Base-by-base conservation (phyloP, 768 basidiomycete species). In the Kwoniella newhampshirensis region DNA sequence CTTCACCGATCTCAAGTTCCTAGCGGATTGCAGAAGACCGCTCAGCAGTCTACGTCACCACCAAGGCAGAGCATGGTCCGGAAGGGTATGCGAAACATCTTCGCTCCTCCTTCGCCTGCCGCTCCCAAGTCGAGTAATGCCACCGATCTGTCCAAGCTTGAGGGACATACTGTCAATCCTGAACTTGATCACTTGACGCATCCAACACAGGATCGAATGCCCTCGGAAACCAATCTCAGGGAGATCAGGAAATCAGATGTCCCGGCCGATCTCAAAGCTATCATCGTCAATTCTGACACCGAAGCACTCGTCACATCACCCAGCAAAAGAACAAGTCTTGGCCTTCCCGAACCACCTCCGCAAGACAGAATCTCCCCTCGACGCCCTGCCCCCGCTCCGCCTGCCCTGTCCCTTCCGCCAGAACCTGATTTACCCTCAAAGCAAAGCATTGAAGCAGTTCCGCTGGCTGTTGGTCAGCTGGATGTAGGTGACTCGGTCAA, bases 1-100 rank as follows among this genome's bases (percentile, higher is more conserved):
- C 66, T 74, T 1, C 64, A 70, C 20, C 62, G 66, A 20, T 58
- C 64, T 8, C 68, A 70, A 27, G 51, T 57, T 46, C 35, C 54
- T 25, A 30, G 36, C 40, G 28, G 47, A 35, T 36, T 58, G 41
- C 30, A 52, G 46, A 36, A 21, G n/a, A 43, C 4, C 13, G 45
- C 49, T 39, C 48, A 23, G 32, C 41, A 26, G 32, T 8, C 39
- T 18, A 25, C 25, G 23, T 53, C 30, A 21, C 57, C 57, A 17
- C 26, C 57, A 15, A 20, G 48, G 27, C 58, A 47, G 28, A 71
- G 70, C 51, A 17, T 71, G 44, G 67, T 71, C 1, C 59, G 63
- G 32, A 63, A 64, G 43, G 70, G 70, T 12, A 71, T 71, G 64
- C 57, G 63, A 18, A 71, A 74, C 46, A 49, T 62, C 25, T 69